phyloP scores from a whole-genome alignment of 768 basidiomycete genomes.

The Naganishia friedmannii region DNA sequence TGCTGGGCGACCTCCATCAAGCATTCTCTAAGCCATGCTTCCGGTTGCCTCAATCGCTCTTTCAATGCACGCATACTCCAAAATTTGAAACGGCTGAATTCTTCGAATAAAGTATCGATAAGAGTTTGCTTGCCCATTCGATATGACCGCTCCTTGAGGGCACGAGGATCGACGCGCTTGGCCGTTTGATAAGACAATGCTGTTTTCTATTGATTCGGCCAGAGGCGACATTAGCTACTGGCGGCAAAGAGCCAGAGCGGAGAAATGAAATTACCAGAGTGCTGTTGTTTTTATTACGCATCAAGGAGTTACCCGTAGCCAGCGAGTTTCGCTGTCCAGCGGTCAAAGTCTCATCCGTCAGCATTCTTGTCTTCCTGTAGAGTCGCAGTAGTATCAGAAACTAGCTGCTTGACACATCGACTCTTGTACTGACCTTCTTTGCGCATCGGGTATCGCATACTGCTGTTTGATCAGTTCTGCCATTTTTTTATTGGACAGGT shows the following conservation, averaged over 20 bases:
- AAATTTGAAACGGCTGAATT: slow-evolving; percentile 29
- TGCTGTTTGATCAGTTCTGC: slow-evolving; percentile 22
- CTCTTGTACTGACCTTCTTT: slow-evolving; percentile 4
- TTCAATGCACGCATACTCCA: slow-evolving; percentile 25
- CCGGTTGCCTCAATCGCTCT: slow-evolving; percentile 21
- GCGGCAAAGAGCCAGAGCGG: not conserved
- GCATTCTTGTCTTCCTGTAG: slow-evolving; percentile 22
- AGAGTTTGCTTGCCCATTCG: slow-evolving; percentile 24
- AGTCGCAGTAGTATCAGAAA: not conserved
- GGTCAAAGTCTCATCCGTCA: slow-evolving; percentile 12
- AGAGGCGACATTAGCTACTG: not conserved
- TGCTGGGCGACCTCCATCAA: slow-evolving; percentile 18
- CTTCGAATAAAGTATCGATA: slow-evolving; percentile 25
- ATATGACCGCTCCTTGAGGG: slow-evolving; percentile 22
- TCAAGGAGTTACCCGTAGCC: slow-evolving; percentile 22
- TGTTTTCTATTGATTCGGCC: slow-evolving; percentile 1
- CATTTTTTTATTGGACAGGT: slow-evolving; percentile 22
- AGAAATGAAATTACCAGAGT: not conserved
- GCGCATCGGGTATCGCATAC: not conserved
- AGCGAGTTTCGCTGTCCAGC: slow-evolving; percentile 24
- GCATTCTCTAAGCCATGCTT: slow-evolving; percentile 19
- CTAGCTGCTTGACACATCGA: not conserved
- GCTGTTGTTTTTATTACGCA: not conserved
- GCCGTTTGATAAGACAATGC: not conserved
- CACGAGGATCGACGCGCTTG: slow-evolving; percentile 13